Conservation (phyloP, 164 flowering plant species). For the Hamamelis virginiana region DNA sequence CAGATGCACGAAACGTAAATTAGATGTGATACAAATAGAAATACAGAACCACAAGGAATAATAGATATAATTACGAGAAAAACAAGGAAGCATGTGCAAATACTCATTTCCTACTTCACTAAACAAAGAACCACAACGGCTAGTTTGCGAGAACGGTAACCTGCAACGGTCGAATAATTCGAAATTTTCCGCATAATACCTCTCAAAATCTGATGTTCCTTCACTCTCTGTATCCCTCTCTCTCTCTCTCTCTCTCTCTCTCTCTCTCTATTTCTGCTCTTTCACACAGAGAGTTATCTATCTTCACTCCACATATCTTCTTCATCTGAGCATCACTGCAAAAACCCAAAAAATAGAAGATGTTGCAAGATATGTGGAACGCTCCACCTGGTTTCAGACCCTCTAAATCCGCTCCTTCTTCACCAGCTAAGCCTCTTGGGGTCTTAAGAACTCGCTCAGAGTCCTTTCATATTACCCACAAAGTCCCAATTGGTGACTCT, state of each 20-base stretch:
- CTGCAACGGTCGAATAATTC: constrained; percentile 66
- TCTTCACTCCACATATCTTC: constrained; percentile 22
- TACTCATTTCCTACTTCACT: too few relatives aligned
- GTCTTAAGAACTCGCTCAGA: constrained; percentile 72
- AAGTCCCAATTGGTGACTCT: constrained; percentile 89
- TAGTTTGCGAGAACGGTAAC: constrained; percentile 47
- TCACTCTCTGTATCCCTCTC: constrained; percentile 16
- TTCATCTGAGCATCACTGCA: neutral
- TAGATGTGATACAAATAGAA: too few relatives aligned
- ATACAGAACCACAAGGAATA: too few relatives aligned
- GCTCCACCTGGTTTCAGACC: constrained; percentile 77
- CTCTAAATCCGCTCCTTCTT: constrained; percentile 87
- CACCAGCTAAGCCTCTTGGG: constrained; percentile 81
- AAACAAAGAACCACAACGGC: constrained; percentile 45
- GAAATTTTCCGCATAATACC: constrained; percentile 19
- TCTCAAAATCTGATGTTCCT: constrained; percentile 2
- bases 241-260: constrained; percentile 1
- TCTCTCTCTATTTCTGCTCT: constrained; percentile 3
- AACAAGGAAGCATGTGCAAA: too few relatives aligned
- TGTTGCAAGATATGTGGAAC: constrained; percentile 88
- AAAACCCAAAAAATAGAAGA: constrained; percentile 22
- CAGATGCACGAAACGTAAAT: too few relatives aligned
- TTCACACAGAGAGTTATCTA: constrained; percentile 1
- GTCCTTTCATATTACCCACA: constrained; percentile 79
- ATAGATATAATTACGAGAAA: too few relatives aligned